Percentiles rank a stretch among this genome's conserved stretches.
Conservation (phyloP, 2,329 filamentous ascomycete genomes). For the Xylaria digitata region DNA sequence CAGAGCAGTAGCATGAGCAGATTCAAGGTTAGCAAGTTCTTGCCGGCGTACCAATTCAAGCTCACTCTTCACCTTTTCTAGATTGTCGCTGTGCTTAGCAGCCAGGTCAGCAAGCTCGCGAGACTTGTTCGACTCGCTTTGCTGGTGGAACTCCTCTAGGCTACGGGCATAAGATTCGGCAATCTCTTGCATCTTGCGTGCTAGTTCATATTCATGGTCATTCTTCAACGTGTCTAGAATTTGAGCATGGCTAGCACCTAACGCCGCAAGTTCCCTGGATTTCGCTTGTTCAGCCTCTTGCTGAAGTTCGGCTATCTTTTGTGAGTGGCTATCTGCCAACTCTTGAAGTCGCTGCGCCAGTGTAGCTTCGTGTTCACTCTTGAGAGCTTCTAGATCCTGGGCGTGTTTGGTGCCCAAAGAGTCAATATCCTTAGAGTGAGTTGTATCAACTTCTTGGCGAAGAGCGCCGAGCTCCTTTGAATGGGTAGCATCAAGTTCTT, state of each 20-base stretch:
- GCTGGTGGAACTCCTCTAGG: conserved; percentile 39
- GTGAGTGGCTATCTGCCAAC: conserved; percentile 36
- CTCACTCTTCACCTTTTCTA: conserved; percentile 35
- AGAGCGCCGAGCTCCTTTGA: conserved; percentile 39
- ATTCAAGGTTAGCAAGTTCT: conserved; percentile 30
- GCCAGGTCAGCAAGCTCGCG: conserved; percentile 38
- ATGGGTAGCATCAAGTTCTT: conserved; percentile 39
- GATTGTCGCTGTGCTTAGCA: conserved; percentile 25
- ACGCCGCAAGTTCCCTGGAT: conserved; percentile 36
- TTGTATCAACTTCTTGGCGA: conserved; percentile 35
- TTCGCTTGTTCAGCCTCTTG: conserved; percentile 38
- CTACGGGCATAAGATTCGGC: conserved; percentile 37
- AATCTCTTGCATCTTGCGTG: conserved; percentile 42
- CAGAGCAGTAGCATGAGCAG: conserved; percentile 40
- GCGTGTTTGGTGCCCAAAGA: conserved; percentile 36
- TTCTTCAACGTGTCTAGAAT: conserved; percentile 40
- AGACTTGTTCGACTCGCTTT: conserved; percentile 37
- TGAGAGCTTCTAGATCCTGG: conserved; percentile 33
- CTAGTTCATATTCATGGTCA: conserved; percentile 39
- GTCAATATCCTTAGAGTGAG: conserved; percentile 42
- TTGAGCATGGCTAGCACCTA: conserved; percentile 38
- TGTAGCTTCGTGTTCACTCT: conserved; percentile 35
- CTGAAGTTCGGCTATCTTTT: conserved; percentile 39
- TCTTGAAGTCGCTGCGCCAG: conserved; percentile 37
- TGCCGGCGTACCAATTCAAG: conserved; percentile 30